Base-by-base conservation (phyloP, 345 rosid genomes). In the Psidium guajava region DNA sequence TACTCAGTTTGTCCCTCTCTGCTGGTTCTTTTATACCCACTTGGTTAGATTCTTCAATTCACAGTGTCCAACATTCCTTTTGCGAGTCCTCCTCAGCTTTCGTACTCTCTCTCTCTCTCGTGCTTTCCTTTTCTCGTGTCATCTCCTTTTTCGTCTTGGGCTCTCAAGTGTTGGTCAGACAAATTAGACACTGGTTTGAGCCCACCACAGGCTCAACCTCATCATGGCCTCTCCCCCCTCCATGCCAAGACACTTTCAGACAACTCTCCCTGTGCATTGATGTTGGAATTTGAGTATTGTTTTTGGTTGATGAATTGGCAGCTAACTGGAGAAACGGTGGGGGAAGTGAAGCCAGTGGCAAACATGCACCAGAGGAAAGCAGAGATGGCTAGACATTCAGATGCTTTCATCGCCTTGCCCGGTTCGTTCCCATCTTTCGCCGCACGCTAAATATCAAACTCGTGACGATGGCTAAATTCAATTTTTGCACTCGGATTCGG, bases 281-380 rank as follows among this genome's bases (percentile, higher is more conserved):
- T 84, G 56, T 58, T 58, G 51, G 36, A 49, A 44, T 18, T 22
- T 58, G 52, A 28, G 58, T 49, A 24, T 53, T 50, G 51, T 50
- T 50, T 51, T 32, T 57, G 25, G 14, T 28, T 21, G 87, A 25
- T 47, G 36, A 64, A 54, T 52, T 18, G 57, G 82, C 86, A 88
- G 90, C 47, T 88, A 52, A 88, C 90, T 28, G 90, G 90, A 69
- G 88, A 84, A 36, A 88, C 90, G 36, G 88, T 88, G 24, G 90
- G 90, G 47, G 90, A 88, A 69, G 90, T 86, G 88, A 88, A 88
- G 88, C 86, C 90, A 27, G 90, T 88, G 25, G 90, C 90, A 47
- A 88, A 86, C 32, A 88, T 88, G 90, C 90, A 88, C 84, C 90
- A 88, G 54, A 84, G 90, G 86, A 88, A 88, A 75, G 90, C 90